phyloP scores from a whole-genome alignment of 345 rosid genomes.

The Aegle marmelos region DNA sequence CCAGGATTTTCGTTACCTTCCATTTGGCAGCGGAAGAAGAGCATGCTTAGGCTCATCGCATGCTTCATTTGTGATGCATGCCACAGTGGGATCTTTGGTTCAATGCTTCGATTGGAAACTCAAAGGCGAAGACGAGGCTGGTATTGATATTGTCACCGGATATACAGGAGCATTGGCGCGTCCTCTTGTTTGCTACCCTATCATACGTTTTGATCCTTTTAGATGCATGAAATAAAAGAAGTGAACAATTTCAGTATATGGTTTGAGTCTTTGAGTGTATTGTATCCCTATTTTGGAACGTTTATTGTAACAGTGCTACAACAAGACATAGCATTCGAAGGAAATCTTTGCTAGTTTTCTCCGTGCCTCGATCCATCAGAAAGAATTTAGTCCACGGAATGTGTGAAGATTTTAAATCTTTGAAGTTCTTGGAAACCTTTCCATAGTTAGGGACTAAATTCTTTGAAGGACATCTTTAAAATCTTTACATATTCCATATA shows the following conservation, averaged over 20 bases:
- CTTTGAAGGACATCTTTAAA: too few relatives aligned
- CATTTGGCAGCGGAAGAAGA: slow-evolving; percentile 48
- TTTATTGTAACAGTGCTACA: background rate
- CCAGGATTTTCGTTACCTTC: slow-evolving; percentile 30
- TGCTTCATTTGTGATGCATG: slow-evolving; percentile 30
- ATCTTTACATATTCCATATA: too few relatives aligned
- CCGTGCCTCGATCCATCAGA: too few relatives aligned
- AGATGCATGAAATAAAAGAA: background rate
- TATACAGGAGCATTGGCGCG: slow-evolving; percentile 37
- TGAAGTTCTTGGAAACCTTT: too few relatives aligned
- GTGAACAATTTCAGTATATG: background rate
- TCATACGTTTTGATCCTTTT: slow-evolving; percentile 16
- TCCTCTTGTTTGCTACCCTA: slow-evolving; percentile 29
- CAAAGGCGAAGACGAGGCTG: slow-evolving; percentile 25
- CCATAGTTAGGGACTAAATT: too few relatives aligned
- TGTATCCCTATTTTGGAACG: background rate
- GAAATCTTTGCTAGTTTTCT: background rate
- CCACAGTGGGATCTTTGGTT: slow-evolving; percentile 32
- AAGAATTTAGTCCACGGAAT: too few relatives aligned
- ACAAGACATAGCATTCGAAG: background rate
- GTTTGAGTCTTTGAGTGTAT: background rate
- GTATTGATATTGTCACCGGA: slow-evolving; percentile 25
- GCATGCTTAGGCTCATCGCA: slow-evolving; percentile 39
- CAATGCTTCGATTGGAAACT: slow-evolving; percentile 47
- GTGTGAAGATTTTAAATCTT: too few relatives aligned